Base-by-base conservation (phyloP, 768 basidiomycete species). In the Russula sp. region DNA sequence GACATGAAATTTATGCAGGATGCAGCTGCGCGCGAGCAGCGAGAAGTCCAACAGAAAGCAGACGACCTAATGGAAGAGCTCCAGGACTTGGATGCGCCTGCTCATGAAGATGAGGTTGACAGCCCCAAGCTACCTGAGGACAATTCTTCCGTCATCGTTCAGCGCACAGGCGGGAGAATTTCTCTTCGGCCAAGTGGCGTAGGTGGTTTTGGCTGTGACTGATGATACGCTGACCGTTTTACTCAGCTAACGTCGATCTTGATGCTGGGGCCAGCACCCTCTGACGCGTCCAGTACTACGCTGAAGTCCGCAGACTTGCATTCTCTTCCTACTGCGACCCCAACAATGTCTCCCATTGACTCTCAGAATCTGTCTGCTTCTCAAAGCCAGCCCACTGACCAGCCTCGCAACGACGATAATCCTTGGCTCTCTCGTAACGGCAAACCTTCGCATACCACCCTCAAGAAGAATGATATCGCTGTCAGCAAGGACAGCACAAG, bases 1-100 rank as follows among this genome's bases (percentile, higher is more conserved):
- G 82, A 85, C 67, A 98, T 98, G 97, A 98, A 97, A 77, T 99
- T 98, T 76, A 99, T 99, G 96, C 88, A 90, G 74, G 89, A 94
- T 52, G 95, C 93, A 0, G 86, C 89, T 78, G 84, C 83, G 5
- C 80, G 92, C 67, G 82, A 87, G 61, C 76, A 82, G 69, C 77
- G 73, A 10, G 79, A 80, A 59, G 84, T 83, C 1, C 79, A 87
- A 63, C 80, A 80, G 62, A 81, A 85, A 67, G 85, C 82, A 5
- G 89, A 90, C 61, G 89, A 90, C 69, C 85, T 96, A 64, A 76
- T 85, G 66, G 78, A 78, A 66, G 90, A 92, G 70, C 78, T 97
- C 71, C 84, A 83, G 5, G 73, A 71, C 0, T 74, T 68, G 13
- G 77, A 74, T 18, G 75, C 69, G 8, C 73, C 69, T 1, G 79